Evolutionary conservation across 768 basidiomycete species (phyloP).

Genomic region (Dioszegia aurantiaca): DNA sequence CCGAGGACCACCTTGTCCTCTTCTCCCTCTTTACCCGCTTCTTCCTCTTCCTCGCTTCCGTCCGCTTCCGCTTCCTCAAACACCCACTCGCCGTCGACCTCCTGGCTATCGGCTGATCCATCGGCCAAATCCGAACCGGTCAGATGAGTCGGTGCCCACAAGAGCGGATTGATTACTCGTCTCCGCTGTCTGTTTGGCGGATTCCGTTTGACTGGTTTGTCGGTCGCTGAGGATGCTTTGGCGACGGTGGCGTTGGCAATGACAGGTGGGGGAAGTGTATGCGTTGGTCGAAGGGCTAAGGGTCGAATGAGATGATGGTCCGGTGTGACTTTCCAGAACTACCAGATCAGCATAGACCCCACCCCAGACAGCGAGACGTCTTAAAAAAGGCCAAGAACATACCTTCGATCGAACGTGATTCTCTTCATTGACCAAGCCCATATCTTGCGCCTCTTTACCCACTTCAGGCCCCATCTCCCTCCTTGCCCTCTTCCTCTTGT

Average conservation of each 20-base stretch:
- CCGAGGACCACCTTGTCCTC: conserved; percentile 14
- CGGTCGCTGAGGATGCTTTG: background rate
- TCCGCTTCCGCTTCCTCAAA: conserved; percentile 18
- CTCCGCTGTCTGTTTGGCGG: conserved; percentile 35
- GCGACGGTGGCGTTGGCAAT: background rate
- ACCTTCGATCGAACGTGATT: conserved; percentile 23
- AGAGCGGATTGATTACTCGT: conserved; percentile 42
- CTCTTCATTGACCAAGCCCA: conserved; percentile 29
- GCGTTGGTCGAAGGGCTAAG: conserved; percentile 43
- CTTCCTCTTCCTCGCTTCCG: conserved; percentile 15
- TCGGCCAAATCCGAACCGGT: conserved; percentile 10
- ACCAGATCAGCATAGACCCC: conserved; percentile 8
- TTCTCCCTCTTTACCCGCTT: conserved; percentile 13
- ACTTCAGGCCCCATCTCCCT: conserved; percentile 30
- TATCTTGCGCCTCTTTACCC: conserved; percentile 46
- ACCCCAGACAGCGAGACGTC: background rate
- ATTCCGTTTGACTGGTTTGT: conserved; percentile 15
- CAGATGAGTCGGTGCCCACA: conserved; percentile 32
- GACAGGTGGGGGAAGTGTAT: conserved; percentile 31
- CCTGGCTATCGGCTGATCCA: background rate
- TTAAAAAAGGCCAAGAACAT: background rate
- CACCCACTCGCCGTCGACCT: conserved; percentile 13
- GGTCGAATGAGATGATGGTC: conserved; percentile 38
- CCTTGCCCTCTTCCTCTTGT: conserved; percentile 29
- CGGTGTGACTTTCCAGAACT: conserved; percentile 35